phyloP scores from a whole-genome alignment of 257 asterid genomes.

The Scutellaria baicalensis region DNA sequence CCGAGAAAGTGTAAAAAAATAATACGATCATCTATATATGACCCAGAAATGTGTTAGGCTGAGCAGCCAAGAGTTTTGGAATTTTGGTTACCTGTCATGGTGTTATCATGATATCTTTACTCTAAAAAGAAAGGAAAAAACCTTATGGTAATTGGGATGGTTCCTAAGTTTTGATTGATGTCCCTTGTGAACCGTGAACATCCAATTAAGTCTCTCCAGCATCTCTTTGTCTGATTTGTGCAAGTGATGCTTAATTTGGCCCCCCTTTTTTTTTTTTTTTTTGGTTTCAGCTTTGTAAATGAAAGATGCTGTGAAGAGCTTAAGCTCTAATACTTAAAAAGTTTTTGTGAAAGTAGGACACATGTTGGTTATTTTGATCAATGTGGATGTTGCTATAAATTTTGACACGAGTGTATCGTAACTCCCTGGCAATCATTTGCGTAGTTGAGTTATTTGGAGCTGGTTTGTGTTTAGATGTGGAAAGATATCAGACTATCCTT shows the following conservation, averaged over 20 bases:
- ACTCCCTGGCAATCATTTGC: neutral
- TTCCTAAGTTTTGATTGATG: neutral
- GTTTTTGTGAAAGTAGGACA: neutral
- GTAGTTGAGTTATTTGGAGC: constrained; percentile 1
- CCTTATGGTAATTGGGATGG: neutral
- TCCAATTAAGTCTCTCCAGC: neutral
- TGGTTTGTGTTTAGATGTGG: neutral
- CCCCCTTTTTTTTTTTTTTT: too few species aligned
- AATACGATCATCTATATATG: neutral
- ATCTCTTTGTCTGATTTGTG: neutral
- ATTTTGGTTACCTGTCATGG: neutral
- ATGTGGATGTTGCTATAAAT: neutral
- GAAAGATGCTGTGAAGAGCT: neutral
- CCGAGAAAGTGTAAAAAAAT: neutral
- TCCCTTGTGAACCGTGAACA: neutral
- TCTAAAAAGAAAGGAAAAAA: neutral
- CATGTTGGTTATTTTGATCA: neutral
- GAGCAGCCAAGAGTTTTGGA: neutral
- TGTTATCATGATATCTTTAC: neutral
- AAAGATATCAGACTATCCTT: neutral
- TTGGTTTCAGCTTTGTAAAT: neutral
- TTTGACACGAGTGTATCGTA: neutral
- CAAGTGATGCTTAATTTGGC: neutral
- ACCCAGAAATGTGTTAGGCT: neutral
- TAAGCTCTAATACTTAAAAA: neutral